Percentiles rank a stretch among this genome's conserved stretches.
These are phyloP conservation scores for Ogataea pignaliae DNA, from an alignment of 805 yeast species.

Conservation along the genomic window DNA sequence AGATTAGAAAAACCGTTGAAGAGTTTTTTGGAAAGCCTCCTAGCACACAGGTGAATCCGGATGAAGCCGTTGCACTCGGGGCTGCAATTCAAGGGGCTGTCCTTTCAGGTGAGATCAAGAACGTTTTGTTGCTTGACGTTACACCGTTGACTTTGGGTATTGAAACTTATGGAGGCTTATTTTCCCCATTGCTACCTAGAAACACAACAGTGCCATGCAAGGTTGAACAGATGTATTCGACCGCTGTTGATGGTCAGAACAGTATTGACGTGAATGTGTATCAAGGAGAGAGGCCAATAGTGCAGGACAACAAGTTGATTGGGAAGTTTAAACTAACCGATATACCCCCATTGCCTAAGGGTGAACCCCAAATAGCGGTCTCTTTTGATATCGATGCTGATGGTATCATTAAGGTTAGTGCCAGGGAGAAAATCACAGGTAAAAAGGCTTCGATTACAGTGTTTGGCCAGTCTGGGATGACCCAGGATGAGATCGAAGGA, in stretches of 20 bases:
- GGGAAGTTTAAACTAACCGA: conserved; percentile 92
- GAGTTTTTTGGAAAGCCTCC: conserved; percentile 77
- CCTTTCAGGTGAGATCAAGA: conserved; percentile 90
- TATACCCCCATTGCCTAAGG: conserved; percentile 87
- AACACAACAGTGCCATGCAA: conserved; percentile 94
- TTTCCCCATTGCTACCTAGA: conserved; percentile 80
- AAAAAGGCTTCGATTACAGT: conserved; percentile 94
- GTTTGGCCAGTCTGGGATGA: conserved; percentile 92
- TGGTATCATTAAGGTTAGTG: conserved; percentile 94
- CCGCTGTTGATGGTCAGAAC: conserved; percentile 94
- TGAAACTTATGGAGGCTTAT: conserved; percentile 95
- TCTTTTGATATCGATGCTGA: conserved; percentile 94
- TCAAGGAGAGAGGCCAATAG: conserved; percentile 97
- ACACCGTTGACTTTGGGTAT: conserved; percentile 89
- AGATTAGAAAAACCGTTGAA: conserved; percentile 74
- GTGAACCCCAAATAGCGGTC: conserved; percentile 87
- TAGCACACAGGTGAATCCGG: conserved; percentile 90
- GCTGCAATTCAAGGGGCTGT: conserved; percentile 99
- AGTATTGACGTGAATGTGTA: conserved; percentile 92
- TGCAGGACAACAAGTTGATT: conserved; percentile 90
- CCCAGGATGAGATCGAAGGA: conserved; percentile 84
- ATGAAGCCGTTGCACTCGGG: conserved; percentile 92
- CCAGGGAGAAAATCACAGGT: conserved; percentile 88
- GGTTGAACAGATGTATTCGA: conserved; percentile 88
- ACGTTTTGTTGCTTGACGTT: conserved; percentile 83